Percentiles rank a stretch among this genome's conserved stretches.
These are phyloP conservation scores for Fusarium concolor DNA, from an alignment of 2,329 filamentous ascomycete species.

Conservation along the genomic window DNA sequence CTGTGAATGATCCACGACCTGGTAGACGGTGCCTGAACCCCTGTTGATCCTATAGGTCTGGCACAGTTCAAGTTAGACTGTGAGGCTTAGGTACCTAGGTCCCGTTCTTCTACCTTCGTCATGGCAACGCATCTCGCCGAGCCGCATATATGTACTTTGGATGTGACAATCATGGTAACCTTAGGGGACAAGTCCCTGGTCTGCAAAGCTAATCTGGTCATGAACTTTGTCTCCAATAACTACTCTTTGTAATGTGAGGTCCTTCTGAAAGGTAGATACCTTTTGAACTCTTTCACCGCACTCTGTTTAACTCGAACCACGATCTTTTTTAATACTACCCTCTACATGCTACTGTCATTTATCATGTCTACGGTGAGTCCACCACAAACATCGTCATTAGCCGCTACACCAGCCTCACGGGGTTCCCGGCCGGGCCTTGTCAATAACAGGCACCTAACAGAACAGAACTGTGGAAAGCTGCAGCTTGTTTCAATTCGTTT, in stretches of 20 bases:
- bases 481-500: conserved; percentile 17
- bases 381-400: conserved; percentile 24
- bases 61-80: conserved; percentile 29
- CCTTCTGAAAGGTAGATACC: background rate
- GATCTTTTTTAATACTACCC: too few species aligned
- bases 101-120: conserved; percentile 29
- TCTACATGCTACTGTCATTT: background rate
- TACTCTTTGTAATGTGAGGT: background rate
- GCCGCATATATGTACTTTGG: conserved; percentile 18
- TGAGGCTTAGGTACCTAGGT: conserved; percentile 14
- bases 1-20: conserved; percentile 4
- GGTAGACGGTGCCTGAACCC: conserved; percentile 17
- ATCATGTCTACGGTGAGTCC: conserved; percentile 16
- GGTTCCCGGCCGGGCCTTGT: conserved; percentile 33
- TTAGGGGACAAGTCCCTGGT: conserved; percentile 2
- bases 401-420: conserved; percentile 40
- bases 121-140: conserved; percentile 41
- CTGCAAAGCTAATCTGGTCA: conserved; percentile 5
- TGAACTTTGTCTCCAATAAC: background rate
- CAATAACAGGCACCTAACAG: conserved; percentile 7
- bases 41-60: conserved; percentile 9
- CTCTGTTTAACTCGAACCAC: too few species aligned
- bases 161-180: background rate
- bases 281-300: too few species aligned
- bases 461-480: conserved; percentile 20